Base-by-base conservation (phyloP, 257 asterid genomes). In the Fraxinus cuspidata region DNA sequence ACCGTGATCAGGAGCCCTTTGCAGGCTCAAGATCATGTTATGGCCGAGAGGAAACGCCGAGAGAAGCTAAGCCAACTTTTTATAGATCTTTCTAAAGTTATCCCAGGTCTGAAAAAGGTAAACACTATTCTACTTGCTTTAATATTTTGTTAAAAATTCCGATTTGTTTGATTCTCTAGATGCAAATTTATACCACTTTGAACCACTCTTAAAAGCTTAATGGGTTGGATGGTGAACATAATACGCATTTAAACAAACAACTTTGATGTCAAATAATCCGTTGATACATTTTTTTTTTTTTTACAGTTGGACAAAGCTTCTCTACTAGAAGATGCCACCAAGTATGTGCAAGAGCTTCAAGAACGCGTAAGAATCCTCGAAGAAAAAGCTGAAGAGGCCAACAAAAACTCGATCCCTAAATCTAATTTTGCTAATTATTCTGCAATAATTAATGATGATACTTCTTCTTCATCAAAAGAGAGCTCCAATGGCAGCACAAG, bases 81-180 rank as follows among this genome's bases (percentile, higher is more conserved):
- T 86, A 79, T 91, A 44, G 60, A 79, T 71, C 89, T 89, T 25
- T 87, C 96, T 1, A 91, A 89, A 79, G 47, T 88, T 28, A 87
- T 89, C 19, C 96, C 96, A 0, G 90, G 96, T 28, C 87, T 91
- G 38, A 89, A 85, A 77, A 89, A 87, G 96, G 96, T 91, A 86
- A 27, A 31, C 0, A 31, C 34, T 31, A 31, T 31, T 58, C 13
- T 21, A 7, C 18, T 51, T 19, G 7, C 49, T 40, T 40, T 40
- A 40, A n/a, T 40, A n/a, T 5, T 58, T 58, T 21, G 1, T 58
- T 58, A 5, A 3, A 0, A 0, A 21, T 58, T 18, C 9, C 8
- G 1, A 5, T 35, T 35, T 35, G 40, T 35, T 35, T 40, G 49
- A 9, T 40, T 40, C 49, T 9, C 13, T 40, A 40, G 3, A 7